These are phyloP conservation scores for Hemisphaericaspora xylanilytica DNA, from an alignment of 1,139 yeast genomes.

Conservation along the genomic window DNA sequence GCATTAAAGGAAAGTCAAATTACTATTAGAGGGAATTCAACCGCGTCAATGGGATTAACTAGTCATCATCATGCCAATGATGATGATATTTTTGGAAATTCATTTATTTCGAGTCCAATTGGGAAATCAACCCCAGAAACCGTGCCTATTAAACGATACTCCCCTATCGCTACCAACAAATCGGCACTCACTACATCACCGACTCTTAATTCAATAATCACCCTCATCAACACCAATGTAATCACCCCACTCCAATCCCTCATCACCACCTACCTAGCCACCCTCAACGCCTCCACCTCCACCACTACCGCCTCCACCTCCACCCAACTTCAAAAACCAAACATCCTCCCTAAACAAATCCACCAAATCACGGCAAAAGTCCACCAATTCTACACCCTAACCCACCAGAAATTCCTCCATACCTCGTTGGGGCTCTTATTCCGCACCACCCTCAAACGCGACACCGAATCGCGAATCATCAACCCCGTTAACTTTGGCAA, in stretches of 20 bases:
- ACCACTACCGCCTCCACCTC: too few species aligned
- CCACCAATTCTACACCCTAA: constrained; percentile 2
- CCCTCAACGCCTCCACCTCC: background rate
- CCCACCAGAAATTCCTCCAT: constrained; percentile 18
- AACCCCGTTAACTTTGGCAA: constrained; percentile 61
- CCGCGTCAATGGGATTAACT: constrained; percentile 6
- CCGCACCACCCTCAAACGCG: constrained; percentile 48
- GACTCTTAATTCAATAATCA: background rate
- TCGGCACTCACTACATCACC: too few species aligned
- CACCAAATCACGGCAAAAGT: background rate
- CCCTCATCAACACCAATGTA: constrained; percentile 4
- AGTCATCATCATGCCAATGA: constrained; percentile 9
- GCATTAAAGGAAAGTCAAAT: constrained; percentile 23
- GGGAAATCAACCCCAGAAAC: constrained; percentile 1
- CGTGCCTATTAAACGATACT: background rate
- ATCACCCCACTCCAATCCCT: constrained; percentile 5
- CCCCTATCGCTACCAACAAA: background rate
- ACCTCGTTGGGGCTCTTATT: constrained; percentile 46
- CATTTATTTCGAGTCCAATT: constrained; percentile 16
- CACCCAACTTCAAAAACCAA: too few species aligned
- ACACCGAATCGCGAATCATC: constrained; percentile 58
- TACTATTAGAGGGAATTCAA: constrained; percentile 14
- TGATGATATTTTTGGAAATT: constrained; percentile 35
- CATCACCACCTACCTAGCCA: constrained; percentile 1
- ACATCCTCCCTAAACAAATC: too few species aligned